phyloP scores from a whole-genome alignment of 768 basidiomycete species.

The Phlebiopsis flavidoalba region DNA sequence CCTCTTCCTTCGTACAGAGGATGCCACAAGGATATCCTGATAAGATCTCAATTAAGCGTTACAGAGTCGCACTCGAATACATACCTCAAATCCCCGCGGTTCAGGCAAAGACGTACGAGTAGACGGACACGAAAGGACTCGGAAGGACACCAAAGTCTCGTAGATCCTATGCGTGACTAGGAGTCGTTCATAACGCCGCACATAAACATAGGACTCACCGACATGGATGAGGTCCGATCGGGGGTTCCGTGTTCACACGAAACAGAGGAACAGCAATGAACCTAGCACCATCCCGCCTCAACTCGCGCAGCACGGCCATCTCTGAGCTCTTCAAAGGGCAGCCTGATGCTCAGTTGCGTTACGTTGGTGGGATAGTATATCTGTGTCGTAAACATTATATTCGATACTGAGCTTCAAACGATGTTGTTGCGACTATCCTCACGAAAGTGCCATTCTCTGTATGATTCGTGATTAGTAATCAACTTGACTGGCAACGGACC shows the following conservation, averaged over 20 bases:
- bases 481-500: not conserved
- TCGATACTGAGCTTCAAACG: not conserved
- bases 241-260: constrained; percentile 64
- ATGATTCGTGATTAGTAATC: not conserved
- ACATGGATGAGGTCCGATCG: constrained; percentile 70
- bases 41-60: not conserved
- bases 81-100: constrained; percentile 67
- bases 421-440: constrained; percentile 23
- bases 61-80: not conserved
- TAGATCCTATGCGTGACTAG: constrained; percentile 56
- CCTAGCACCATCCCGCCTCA: constrained; percentile 70
- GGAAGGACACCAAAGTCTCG: constrained; percentile 74
- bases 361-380: constrained; percentile 77
- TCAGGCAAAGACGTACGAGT: constrained; percentile 67
- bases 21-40: constrained; percentile 71
- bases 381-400: constrained; percentile 28
- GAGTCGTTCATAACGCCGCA: not conserved
- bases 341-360: constrained; percentile 58
- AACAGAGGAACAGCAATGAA: constrained; percentile 77
- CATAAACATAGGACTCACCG: constrained; percentile 36
- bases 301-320: constrained; percentile 67
- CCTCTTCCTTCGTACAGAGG: constrained; percentile 69
- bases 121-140: constrained; percentile 74
- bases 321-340: constrained; percentile 60
- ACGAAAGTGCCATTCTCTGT: constrained; percentile 82